Evolutionary conservation across 2,329 filamentous ascomycete species (phyloP), one percentile per base, ranked within the genome.

Genomic region (Neopestalotiopsis rosae): DNA sequence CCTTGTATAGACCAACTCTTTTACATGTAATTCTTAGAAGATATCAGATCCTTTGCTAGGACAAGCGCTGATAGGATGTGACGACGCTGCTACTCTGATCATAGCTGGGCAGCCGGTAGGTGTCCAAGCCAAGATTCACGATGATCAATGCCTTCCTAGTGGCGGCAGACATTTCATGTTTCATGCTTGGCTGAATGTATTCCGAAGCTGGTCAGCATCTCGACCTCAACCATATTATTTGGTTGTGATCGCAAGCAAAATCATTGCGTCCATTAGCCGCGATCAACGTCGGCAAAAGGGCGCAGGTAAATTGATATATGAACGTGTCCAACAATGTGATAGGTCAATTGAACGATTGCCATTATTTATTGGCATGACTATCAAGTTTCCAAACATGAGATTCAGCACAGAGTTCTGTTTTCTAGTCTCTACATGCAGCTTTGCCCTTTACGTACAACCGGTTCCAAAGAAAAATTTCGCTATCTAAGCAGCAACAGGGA

Each of bases 231-330:
- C 45, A 20, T 6, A n/a, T 9, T 1, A 24, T 52, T 17, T 52
- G 45, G 17, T 2, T 17, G 45, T 52, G 45, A 17, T 20, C n/a
- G 45, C 9, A n/a, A 14, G 7, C 5, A 9, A 24, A 6, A 52
- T 9, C 45, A 9, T 9, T 7, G 45, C 34, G 45, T 17, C 45
- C 45, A 52, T 52, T 52, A 52, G 45, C 45, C 45, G 45, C 45
- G n/a, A 52, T 52, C 45, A n/a, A 52, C n/a, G 45, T 52, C 45
- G 45, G 45, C 45, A 52, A 52, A 52, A 52, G 45, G 45, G 17
- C 45, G 45, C 17, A 9, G 7, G 6, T 20, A 20, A 52, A 9
- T 17, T 52, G 45, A 17, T n/a, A n/a, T 52, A 20, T 52, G n/a
- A 9, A 17, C 9, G 45, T 10, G 5, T 38, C 10, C 34, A 38